Conservation (phyloP, 169 alveolate genomes). For the Plasmodium coatneyi region DNA sequence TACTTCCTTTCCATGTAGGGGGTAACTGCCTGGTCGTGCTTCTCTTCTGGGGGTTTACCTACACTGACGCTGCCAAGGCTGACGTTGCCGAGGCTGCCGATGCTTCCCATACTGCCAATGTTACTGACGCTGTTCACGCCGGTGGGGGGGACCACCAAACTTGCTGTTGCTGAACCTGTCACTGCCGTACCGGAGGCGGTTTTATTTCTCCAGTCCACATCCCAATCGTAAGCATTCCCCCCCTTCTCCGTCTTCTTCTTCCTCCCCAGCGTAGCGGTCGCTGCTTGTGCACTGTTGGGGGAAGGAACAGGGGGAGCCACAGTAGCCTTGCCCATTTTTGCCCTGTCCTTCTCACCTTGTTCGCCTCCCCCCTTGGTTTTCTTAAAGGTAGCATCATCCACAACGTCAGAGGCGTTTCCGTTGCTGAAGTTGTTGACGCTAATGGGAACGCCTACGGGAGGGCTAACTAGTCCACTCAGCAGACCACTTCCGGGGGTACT, state of each 20-base stretch:
- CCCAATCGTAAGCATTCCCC: conserved; percentile 50
- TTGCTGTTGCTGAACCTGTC: too few species aligned
- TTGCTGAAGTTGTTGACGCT: not conserved
- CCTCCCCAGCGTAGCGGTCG: not conserved
- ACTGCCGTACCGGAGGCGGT: not conserved
- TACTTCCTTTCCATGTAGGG: not conserved
- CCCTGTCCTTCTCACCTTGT: conserved; percentile 1
- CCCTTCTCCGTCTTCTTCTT: conserved; percentile 22
- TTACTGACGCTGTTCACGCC: not conserved
- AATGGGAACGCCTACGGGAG: not conserved
- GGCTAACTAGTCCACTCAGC: not conserved
- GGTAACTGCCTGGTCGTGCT: not conserved
- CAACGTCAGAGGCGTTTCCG: not conserved
- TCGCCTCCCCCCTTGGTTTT: not conserved
- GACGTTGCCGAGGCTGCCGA: not conserved
- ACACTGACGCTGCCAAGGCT: not conserved
- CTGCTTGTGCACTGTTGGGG: not conserved
- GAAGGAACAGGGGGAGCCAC: not conserved
- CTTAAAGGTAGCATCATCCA: not conserved
- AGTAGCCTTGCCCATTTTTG: not conserved
- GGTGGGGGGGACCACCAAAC: not conserved
- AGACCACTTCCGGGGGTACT: not conserved
- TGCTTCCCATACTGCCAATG: not conserved
- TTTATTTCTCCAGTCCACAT: conserved; percentile 55
- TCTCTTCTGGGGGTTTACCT: not conserved